phyloP scores from a whole-genome alignment of 225 moss, liverwort and hornwort species.

The Climacium dendroides region DNA sequence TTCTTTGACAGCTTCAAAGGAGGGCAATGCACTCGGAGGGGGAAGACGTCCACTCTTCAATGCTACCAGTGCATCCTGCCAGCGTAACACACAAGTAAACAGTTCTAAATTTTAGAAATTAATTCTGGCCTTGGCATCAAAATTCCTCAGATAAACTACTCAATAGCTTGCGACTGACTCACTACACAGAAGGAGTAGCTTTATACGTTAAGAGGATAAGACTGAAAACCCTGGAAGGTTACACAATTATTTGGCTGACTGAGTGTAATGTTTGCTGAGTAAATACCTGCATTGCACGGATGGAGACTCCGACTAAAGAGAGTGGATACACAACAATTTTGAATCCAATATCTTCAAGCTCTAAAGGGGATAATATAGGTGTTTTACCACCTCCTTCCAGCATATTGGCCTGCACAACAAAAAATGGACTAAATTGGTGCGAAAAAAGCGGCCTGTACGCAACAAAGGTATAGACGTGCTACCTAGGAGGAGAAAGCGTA shows the following conservation, averaged over 20 bases:
- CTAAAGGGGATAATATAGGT: constrained; percentile 64
- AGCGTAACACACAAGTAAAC: neutral
- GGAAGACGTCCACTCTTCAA: constrained; percentile 81
- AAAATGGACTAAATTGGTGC: neutral
- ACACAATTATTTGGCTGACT: neutral
- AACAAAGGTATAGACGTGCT: neutral
- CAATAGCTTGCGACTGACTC: neutral
- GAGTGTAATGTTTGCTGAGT: neutral
- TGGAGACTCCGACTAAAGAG: constrained; percentile 83
- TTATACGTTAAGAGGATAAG: neutral
- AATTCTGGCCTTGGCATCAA: neutral
- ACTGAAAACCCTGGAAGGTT: neutral
- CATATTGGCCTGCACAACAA: constrained; percentile 74
- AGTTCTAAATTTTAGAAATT: neutral
- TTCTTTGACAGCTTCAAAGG: constrained; percentile 66
- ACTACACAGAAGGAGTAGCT: neutral
- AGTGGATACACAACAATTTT: constrained; percentile 88
- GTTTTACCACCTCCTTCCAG: constrained; percentile 95
- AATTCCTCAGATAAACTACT: neutral
- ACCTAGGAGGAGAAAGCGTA: neutral
- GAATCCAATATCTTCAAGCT: constrained; percentile 72
- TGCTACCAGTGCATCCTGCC: constrained; percentile 74
- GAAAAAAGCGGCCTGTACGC: neutral
- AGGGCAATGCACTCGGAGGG: constrained; percentile 58
- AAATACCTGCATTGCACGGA: constrained; percentile 92